A percentile compares a stretch with the other conserved stretches of the same genome.
phyloP scores from a whole-genome alignment of 2,329 filamentous ascomycete genomes.

The Zymoseptoria ardabiliae region DNA sequence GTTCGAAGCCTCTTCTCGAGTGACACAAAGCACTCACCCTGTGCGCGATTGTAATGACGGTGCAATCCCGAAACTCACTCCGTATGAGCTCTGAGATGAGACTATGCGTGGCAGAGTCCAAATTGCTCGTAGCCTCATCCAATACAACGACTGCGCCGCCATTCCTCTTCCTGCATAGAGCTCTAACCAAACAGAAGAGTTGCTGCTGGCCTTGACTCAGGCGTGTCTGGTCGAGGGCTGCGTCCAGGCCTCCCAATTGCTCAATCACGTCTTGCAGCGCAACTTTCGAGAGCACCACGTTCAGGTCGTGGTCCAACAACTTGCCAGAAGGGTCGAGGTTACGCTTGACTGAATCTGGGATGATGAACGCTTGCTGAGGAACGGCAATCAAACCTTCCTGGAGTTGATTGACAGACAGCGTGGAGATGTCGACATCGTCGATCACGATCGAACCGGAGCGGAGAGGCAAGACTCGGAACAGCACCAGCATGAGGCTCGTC shows the following conservation, averaged over 20 bases:
- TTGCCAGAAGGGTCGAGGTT: neutral
- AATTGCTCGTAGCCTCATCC: conserved; percentile 52
- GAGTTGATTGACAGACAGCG: neutral
- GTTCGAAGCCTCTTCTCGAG: neutral
- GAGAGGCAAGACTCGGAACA: neutral
- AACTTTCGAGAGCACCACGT: conserved; percentile 8
- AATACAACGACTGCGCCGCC: conserved; percentile 72
- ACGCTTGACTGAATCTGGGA: neutral
- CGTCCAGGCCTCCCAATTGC: conserved; percentile 36
- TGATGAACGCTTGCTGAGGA: neutral
- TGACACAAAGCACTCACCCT: neutral
- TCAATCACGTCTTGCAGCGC: conserved; percentile 17
- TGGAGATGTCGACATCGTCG: conserved; percentile 8
- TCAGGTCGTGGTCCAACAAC: conserved; percentile 13
- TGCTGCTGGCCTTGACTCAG: conserved; percentile 52
- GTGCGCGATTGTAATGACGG: neutral
- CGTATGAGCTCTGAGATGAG: neutral
- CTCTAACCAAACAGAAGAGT: conserved; percentile 56
- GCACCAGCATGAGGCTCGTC: neutral
- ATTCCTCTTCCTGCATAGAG: conserved; percentile 47
- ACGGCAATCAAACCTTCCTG: neutral
- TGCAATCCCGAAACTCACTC: neutral
- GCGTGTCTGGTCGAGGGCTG: conserved; percentile 46
- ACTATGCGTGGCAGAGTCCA: neutral
- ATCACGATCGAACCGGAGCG: neutral